A percentile compares a stretch with the other conserved stretches of the same genome.
phyloP scores from a whole-genome alignment of 495 filamentous ascomycete species.

The Xylaria curta region DNA sequence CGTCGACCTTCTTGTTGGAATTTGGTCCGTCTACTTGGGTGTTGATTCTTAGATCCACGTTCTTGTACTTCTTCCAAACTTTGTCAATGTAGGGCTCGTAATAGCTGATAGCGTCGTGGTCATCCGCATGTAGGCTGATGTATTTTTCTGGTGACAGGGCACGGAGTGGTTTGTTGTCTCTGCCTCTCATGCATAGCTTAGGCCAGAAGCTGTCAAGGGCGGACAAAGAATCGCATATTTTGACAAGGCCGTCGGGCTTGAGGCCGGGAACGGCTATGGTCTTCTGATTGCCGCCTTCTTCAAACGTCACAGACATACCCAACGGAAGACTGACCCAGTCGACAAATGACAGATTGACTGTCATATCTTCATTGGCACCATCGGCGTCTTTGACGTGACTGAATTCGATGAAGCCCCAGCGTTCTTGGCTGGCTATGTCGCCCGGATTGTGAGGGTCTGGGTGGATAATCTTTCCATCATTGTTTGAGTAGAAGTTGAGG shows the following conservation, averaged over 20 bases:
- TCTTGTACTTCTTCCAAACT: slow-evolving; percentile 43
- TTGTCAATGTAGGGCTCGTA: slow-evolving; percentile 43
- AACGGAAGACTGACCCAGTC: slow-evolving; percentile 51
- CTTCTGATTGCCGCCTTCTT: slow-evolving; percentile 32
- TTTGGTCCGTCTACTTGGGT: slow-evolving; percentile 39
- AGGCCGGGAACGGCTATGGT: slow-evolving; percentile 60
- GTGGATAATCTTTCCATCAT: background rate
- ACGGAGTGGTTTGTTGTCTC: slow-evolving; percentile 37
- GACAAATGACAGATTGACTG: slow-evolving; percentile 49
- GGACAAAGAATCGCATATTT: slow-evolving; percentile 41
- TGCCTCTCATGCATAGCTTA: slow-evolving; percentile 43
- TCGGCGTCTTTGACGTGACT: slow-evolving; percentile 44
- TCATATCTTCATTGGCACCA: slow-evolving; percentile 30
- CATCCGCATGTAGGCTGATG: slow-evolving; percentile 47
- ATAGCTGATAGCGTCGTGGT: slow-evolving; percentile 38
- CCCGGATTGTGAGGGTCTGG: slow-evolving; percentile 50
- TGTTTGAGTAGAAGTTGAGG: slow-evolving; percentile 16
- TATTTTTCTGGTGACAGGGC: slow-evolving; percentile 43
- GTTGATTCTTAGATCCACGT: slow-evolving; percentile 39
- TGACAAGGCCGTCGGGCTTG: slow-evolving; percentile 34
- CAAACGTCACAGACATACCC: slow-evolving; percentile 38
- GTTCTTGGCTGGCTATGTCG: slow-evolving; percentile 62
- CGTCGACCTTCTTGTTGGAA: slow-evolving; percentile 36
- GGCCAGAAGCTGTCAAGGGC: slow-evolving; percentile 42
- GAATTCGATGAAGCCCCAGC: slow-evolving; percentile 52